Percentiles rank a stretch among this genome's conserved stretches.
These are phyloP conservation scores for Acacia crassicarpa DNA, from an alignment of 306 rosid species.

Conservation along the genomic window DNA sequence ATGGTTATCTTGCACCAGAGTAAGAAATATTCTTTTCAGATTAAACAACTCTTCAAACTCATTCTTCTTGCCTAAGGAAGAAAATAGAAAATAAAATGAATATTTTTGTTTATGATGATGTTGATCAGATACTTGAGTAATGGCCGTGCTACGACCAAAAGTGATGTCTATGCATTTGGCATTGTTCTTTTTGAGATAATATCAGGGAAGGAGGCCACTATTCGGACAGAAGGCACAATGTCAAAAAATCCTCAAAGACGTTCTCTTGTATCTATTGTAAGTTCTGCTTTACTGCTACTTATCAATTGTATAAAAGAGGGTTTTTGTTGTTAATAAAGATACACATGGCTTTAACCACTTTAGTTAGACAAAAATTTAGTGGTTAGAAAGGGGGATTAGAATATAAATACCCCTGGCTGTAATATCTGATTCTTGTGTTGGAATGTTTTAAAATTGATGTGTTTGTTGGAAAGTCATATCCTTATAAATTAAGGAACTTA, in stretches of 20 bases:
- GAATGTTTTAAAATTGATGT: too few relatives aligned
- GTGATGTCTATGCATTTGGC: constrained; percentile 95
- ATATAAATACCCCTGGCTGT: too few relatives aligned
- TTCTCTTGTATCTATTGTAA: constrained; percentile 86
- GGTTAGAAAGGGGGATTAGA: too few relatives aligned
- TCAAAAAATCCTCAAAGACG: constrained; percentile 85
- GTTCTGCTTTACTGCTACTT: constrained; percentile 24
- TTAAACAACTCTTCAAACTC: not conserved
- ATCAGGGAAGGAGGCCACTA: constrained; percentile 87
- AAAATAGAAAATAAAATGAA: not conserved
- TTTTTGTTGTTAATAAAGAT: too few relatives aligned
- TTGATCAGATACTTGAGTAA: constrained; percentile 81
- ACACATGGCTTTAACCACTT: too few relatives aligned
- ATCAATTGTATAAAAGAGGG: too few relatives aligned
- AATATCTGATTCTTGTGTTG: too few relatives aligned
- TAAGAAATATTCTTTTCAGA: constrained; percentile 39
- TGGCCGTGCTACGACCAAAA: constrained; percentile 88
- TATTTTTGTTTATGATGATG: not conserved
- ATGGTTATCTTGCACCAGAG: constrained; percentile 99
- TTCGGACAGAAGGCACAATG: constrained; percentile 67
- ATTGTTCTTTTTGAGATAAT: constrained; percentile 89
- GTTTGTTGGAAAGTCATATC: too few relatives aligned
- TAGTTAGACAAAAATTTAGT: too few relatives aligned
- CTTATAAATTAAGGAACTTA: too few relatives aligned
- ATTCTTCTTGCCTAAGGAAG: constrained; percentile 3